These are phyloP conservation scores for Stagonosporopsis tanaceti DNA, from an alignment of 2,329 filamentous ascomycete species.

Conservation along the genomic window DNA sequence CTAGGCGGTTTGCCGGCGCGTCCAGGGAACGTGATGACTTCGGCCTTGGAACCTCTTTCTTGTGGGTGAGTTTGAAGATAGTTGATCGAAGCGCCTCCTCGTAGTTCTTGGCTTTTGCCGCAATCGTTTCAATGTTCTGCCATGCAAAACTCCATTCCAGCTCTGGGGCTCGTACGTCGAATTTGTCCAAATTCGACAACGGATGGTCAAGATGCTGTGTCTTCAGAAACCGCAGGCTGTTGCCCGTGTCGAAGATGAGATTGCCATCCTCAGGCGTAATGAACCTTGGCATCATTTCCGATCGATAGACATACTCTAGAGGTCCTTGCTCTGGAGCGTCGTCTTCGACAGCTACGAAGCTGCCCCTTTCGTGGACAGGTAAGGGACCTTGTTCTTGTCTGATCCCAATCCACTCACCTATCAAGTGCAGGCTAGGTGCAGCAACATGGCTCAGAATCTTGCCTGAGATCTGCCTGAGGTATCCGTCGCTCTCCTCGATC, in stretches of 20 bases:
- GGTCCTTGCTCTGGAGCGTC: slow-evolving; percentile 30
- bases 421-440: slow-evolving; percentile 70
- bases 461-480: slow-evolving; percentile 70
- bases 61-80: slow-evolving; percentile 37
- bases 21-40: not conserved
- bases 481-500: slow-evolving; percentile 69
- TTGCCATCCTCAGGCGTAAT: slow-evolving; percentile 73
- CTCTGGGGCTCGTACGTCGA: slow-evolving; percentile 62
- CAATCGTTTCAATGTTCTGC: slow-evolving; percentile 71
- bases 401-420: slow-evolving; percentile 79
- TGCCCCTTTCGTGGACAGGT: slow-evolving; percentile 37
- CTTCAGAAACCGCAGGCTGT: slow-evolving; percentile 76
- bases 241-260: slow-evolving; percentile 80
- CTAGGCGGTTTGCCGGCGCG: not conserved
- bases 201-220: slow-evolving; percentile 75
- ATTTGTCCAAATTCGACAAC: slow-evolving; percentile 63
- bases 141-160: slow-evolving; percentile 77
- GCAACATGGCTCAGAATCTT: slow-evolving; percentile 71
- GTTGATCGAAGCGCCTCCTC: slow-evolving; percentile 52
- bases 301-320: slow-evolving; percentile 69
- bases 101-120: slow-evolving; percentile 65
- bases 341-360: slow-evolving; percentile 43
- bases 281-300: slow-evolving; percentile 73
- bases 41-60: slow-evolving; percentile 1
- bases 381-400: slow-evolving; percentile 48